These are phyloP conservation scores for Tetrapisispora arboricola DNA, from an alignment of 805 yeast genomes.

Conservation along the genomic window DNA sequence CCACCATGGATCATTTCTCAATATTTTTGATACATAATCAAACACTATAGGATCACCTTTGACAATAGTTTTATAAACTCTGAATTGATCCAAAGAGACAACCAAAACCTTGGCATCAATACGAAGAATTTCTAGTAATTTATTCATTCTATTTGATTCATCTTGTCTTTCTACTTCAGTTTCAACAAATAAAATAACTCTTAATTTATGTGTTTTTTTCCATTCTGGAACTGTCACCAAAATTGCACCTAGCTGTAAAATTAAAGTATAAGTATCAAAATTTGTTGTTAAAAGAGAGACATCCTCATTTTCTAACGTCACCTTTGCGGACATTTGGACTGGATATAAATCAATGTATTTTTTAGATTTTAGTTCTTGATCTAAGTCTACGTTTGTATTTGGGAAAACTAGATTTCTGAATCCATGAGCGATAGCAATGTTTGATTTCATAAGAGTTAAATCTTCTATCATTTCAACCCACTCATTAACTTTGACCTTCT, in stretches of 20 bases:
- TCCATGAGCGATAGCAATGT: constrained; percentile 90
- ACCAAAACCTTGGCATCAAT: constrained; percentile 78
- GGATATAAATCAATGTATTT: constrained; percentile 84
- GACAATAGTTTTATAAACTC: constrained; percentile 64
- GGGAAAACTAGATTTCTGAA: constrained; percentile 66
- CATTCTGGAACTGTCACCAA: constrained; percentile 88
- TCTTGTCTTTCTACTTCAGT: constrained; percentile 54
- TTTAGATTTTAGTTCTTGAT: not conserved
- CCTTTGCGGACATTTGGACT: constrained; percentile 87
- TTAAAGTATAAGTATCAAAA: constrained; percentile 91
- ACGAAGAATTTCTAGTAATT: constrained; percentile 63
- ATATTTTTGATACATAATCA: constrained; percentile 38
- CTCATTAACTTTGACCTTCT: constrained; percentile 56
- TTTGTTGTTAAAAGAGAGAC: constrained; percentile 64
- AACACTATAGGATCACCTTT: constrained; percentile 45
- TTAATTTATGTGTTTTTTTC: constrained; percentile 61
- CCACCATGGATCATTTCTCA: constrained; percentile 84
- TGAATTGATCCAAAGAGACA: constrained; percentile 48
- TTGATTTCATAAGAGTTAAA: constrained; percentile 74
- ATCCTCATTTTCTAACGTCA: constrained; percentile 23
- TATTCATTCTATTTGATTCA: constrained; percentile 52
- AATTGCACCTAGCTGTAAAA: constrained; percentile 88
- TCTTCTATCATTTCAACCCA: constrained; percentile 95
- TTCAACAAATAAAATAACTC: constrained; percentile 90
- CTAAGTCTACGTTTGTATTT: constrained; percentile 26